Percentiles rank a stretch among this genome's conserved stretches.
Conservation (phyloP, 345 rosid genomes). For the Arabidopsis suecica region DNA sequence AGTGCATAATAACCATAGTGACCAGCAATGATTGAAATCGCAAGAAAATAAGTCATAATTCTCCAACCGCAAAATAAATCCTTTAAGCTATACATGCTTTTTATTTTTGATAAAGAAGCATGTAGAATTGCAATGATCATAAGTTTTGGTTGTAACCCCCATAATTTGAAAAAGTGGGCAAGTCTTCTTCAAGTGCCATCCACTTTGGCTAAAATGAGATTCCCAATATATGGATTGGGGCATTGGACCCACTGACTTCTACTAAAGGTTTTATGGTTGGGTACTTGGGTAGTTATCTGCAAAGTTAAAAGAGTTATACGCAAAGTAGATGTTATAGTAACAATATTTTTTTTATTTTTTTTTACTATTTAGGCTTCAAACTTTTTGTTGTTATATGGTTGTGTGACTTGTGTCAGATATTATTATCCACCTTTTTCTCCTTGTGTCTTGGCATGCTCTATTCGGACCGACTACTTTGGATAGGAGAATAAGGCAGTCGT, state of each 20-base stretch:
- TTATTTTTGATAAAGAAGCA: neutral
- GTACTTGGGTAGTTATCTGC: slow-evolving; percentile 1
- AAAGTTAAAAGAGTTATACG: neutral
- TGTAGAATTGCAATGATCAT: slow-evolving; percentile 15
- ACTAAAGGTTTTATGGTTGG: slow-evolving; percentile 20
- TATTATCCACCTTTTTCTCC: slow-evolving; percentile 13
- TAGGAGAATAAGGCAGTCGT: slow-evolving; percentile 28
- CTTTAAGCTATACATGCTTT: neutral
- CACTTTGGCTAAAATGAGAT: slow-evolving; percentile 31
- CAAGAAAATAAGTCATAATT: neutral
- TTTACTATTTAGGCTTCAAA: neutral
- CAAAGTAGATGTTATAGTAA: slow-evolving; percentile 6
- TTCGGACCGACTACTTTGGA: slow-evolving; percentile 36
- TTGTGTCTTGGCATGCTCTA: slow-evolving; percentile 33
- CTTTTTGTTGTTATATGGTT: neutral
- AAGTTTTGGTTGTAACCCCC: slow-evolving; percentile 15
- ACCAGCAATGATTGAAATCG: neutral
- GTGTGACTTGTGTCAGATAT: slow-evolving; percentile 10
- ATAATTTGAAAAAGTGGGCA: slow-evolving; percentile 32
- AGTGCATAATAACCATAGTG: neutral
- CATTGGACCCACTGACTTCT: slow-evolving; percentile 35
- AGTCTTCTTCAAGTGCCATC: slow-evolving; percentile 30
- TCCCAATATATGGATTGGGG: slow-evolving; percentile 37
- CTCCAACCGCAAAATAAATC: neutral
- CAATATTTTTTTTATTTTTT: neutral